Base-by-base conservation (phyloP, 2,329 filamentous ascomycete species). In the Diaporthe sp. region DNA sequence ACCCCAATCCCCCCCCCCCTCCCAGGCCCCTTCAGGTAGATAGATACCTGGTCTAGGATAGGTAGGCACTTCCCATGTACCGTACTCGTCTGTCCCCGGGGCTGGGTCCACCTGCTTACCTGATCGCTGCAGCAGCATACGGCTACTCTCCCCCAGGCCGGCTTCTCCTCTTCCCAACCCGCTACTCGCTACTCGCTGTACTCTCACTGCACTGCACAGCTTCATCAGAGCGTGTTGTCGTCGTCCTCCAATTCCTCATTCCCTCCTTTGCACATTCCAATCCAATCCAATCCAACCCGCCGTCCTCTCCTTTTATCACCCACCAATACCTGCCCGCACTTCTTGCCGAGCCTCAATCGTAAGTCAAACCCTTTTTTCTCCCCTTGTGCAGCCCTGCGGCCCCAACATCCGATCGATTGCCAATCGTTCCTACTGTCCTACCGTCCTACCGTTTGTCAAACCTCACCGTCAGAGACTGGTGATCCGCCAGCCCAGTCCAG, bases 221-320 rank as follows among this genome's bases (percentile, higher is more conserved):
- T 73, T 73, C 71, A 57, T 65, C 58, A 73, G 53, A 73, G 71
- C 58, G 65, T 70, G 65, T 73, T 55, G 75, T 74, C 72, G 72
- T 34, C 75, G 72, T 71, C 75, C 47, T 76, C 71, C 61, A 57
- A 73, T 55, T 73, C 75, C 60, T 76, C 75, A 73, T 77, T 77
- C 76, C 73, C 73, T 77, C 70, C 76, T 75, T 77, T 77, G 71
- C 76, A 73, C 71, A 77, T 77, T 75, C 76, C 73, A 75, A 51
- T 72, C 73, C 68, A 73, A 57, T 73, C 71, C 65, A 60, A 72
- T 39, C 57, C 63, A 76, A 63, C 31, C 72, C 63, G 37, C 63
- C 70, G 37, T 76, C 73, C 73, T 67, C 68, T 75, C 75, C 75
- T 76, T 76, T 76, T 44, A 73, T 42, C 73, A 25, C 61, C 75